phyloP scores from a whole-genome alignment of 169 alveolate species.

The Plasmodium yoelii region DNA sequence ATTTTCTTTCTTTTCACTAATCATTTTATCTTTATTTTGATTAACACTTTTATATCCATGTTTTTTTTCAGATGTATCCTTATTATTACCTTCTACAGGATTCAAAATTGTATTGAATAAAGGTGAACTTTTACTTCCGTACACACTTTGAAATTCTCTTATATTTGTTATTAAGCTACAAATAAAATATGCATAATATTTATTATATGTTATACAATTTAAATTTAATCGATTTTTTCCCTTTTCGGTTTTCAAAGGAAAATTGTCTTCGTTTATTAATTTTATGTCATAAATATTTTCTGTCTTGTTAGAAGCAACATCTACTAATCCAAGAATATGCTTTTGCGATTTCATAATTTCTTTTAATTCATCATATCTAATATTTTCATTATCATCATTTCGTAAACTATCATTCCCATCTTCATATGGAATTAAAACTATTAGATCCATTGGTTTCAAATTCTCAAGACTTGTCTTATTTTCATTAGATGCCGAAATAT shows the following conservation, averaged over 20 bases:
- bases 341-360: constrained; percentile 43
- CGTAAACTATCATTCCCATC: constrained; percentile 4
- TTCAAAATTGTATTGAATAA: constrained; percentile 36
- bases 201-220: constrained; percentile 45
- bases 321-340: constrained; percentile 64
- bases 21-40: constrained; percentile 8
- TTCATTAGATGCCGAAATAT: constrained; percentile 21
- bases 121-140: constrained; percentile 35
- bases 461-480: constrained; percentile 17
- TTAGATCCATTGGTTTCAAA: constrained; percentile 69
- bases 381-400: constrained; percentile 17
- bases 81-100: constrained; percentile 10
- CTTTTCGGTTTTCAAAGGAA: constrained; percentile 11
- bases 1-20: not conserved
- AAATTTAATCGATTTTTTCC: constrained; percentile 47
- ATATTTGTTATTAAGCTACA: constrained; percentile 70
- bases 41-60: constrained; percentile 4
- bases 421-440: constrained; percentile 60
- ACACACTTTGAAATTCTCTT: constrained; percentile 75
- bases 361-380: constrained; percentile 54
- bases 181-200: constrained; percentile 45
- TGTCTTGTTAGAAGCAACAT: constrained; percentile 41
- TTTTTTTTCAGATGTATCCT: not conserved
- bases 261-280: constrained; percentile 62
- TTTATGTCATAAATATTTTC: constrained; percentile 61